Conservation (phyloP, 371 early-diverging fungal genomes). For the Mortierella sp. region DNA sequence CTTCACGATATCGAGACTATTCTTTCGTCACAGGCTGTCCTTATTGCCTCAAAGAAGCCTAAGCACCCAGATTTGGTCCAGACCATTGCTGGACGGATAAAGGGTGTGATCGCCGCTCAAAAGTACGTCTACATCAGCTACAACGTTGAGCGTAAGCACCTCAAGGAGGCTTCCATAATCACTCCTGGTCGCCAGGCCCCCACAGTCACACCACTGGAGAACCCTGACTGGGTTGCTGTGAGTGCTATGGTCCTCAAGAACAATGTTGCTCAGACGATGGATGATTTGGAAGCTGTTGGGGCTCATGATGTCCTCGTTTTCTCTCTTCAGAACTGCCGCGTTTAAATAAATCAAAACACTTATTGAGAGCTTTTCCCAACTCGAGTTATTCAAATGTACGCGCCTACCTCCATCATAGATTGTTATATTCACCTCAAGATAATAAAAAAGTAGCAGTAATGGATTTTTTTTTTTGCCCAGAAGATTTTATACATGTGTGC, state of each 20-base stretch:
- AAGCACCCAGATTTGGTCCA: constrained; percentile 76
- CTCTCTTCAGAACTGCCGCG: constrained; percentile 84
- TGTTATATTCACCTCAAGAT: too few relatives aligned
- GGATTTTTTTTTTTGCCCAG: background rate
- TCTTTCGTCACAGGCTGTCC: constrained; percentile 87
- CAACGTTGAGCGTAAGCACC: constrained; percentile 78
- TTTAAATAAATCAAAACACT: constrained; percentile 51
- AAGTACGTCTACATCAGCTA: constrained; percentile 91
- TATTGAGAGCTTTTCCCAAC: too few relatives aligned
- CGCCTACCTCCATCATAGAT: too few relatives aligned
- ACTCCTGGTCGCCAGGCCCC: constrained; percentile 96
- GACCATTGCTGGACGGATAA: constrained; percentile 84
- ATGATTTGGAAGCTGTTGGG: constrained; percentile 88
- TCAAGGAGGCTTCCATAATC: constrained; percentile 76
- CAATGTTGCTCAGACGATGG: constrained; percentile 89
- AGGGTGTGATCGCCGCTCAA: constrained; percentile 92
- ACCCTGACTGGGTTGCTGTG: constrained; percentile 92
- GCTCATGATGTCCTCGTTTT: constrained; percentile 94
- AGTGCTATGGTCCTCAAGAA: constrained; percentile 89
- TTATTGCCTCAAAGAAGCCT: constrained; percentile 78
- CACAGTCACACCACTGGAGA: constrained; percentile 87
- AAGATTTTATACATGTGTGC: background rate
- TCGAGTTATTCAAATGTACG: too few relatives aligned
- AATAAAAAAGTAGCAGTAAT: background rate
- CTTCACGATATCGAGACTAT: constrained; percentile 89